Base-by-base conservation (phyloP, 805 yeast genomes). In the Tetrapisispora iriomotensis region DNA sequence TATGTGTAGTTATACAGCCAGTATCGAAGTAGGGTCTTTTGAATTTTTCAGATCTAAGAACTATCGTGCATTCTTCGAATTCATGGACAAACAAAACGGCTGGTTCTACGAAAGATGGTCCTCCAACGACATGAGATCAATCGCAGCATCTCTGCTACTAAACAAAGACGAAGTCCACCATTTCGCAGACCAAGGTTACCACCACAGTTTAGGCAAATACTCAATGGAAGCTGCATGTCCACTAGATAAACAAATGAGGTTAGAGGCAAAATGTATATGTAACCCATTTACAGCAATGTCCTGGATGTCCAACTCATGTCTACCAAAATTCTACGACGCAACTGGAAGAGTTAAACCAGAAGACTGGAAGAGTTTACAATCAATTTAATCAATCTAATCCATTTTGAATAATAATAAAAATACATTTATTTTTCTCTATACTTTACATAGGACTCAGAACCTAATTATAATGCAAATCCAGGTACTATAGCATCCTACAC, bases 21-120 rank as follows among this genome's bases (percentile, higher is more conserved):
- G 84, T 57, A 84, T 84, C 47, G 95, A 85, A 52, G 79, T 85
- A 39, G 94, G 79, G 13, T 79, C 82, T 49, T 73, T 85, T 82
- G 88, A 85, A 46, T 84, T 85, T 47, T 82, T 66, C 62, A 62
- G 94, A 36, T 62, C 70, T 19, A 77, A 80, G 38, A 74, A 84
- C 1, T 85, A 85, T 53, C 62, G 66, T 24, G 61, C 60, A 8
- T 84, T 81, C 75, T 74, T 78, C 50, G 62, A 77, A 28, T 60
- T 66, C 49, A 61, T 85, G 28, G 94, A 85, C 41, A 45, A 67
- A 6, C 60, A 76, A 0, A 92, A 94, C 13, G 88, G 88, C 4
- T 85, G 84, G 53, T 85, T 81, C 56, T 84, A 85, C 50, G 95
- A 87, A 56, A 61, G 94, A 39, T 84, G 95, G 95, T 94, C 94